Evolutionary conservation across 495 filamentous ascomycete species (phyloP), one percentile per base, ranked within the genome.

Genomic region (Hypoxylon perforatum): DNA sequence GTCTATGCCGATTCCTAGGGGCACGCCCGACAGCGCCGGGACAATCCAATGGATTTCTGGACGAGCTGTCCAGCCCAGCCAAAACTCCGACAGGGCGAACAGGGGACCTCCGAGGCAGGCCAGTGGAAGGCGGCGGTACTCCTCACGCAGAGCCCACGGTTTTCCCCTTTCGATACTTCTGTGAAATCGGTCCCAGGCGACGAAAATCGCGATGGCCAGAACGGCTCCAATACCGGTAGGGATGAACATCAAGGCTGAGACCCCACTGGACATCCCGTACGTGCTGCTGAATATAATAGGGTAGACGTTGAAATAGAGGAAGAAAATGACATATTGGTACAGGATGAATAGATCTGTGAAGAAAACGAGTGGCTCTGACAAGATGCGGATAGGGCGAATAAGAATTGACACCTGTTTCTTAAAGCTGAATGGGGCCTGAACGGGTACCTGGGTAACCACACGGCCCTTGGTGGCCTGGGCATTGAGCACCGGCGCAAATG

Each of bases 271-370:
- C 47, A 84, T 79, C 7, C 64, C 51, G 53, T 83, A 83, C 14
- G 78, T 73, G 1, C 70, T 75, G 51, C 79, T 54, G 60, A 85
- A 89, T 47, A 89, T 87, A 9, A 85, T 73, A 0, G 86, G 85
- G 63, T 85, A 89, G 12, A 84, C 82, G 39, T 87, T 83, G 58
- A 91, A 86, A 54, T 79, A 89, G 61, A 91, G 84, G 71, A 88
- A 91, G 58, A 92, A 92, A n/a, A 91, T 88, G 4, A 84, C 86
- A 67, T 91, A 92, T 9, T 85, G 79, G 7, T 90, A 78, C 3
- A 84, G 78, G 9, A 91, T 78, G 66, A 88, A 92, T 3, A 91
- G 66, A 25, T 85, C 87, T 0, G 82, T 84, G 57, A 88, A 80
- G 11, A 85, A 76, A 1, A 92, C 86, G 28, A 92, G 82, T 4